Evolutionary conservation across 768 basidiomycete species (phyloP).

Genomic region (Cystobasidium onofrii): DNA sequence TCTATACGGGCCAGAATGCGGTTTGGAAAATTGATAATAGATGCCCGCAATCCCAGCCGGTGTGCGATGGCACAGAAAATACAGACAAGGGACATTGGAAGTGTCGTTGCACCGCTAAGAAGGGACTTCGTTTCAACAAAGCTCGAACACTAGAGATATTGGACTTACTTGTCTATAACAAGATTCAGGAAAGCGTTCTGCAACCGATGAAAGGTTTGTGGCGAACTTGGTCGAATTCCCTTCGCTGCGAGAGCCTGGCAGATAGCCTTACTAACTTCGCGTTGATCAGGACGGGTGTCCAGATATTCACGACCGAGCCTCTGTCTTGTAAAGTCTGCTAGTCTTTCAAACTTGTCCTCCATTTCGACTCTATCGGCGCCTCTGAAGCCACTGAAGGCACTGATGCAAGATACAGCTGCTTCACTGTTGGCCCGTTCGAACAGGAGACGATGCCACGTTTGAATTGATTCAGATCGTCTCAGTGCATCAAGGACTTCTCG

Average conservation of each 20-base stretch:
- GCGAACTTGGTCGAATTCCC: background rate
- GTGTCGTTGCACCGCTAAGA: background rate
- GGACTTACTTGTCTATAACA: conserved; percentile 11
- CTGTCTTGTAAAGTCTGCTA: background rate
- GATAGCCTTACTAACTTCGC: conserved; percentile 1
- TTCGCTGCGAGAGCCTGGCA: conserved; percentile 9
- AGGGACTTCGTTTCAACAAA: background rate
- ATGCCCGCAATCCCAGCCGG: conserved; percentile 5
- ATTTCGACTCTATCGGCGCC: conserved; percentile 17
- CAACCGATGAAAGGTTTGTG: conserved; percentile 3
- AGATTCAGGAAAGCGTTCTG: conserved; percentile 16
- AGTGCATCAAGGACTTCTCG: conserved; percentile 15
- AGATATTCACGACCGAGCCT: background rate
- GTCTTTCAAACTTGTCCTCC: conserved; percentile 18
- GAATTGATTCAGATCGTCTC: background rate
- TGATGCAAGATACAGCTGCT: background rate
- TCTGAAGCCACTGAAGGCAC: conserved; percentile 22
- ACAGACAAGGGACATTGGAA: conserved; percentile 28
- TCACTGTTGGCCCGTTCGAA: background rate
- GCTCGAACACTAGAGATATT: background rate
- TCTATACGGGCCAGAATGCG: conserved; percentile 16
- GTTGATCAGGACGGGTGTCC: background rate
- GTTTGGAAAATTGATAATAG: conserved; percentile 16
- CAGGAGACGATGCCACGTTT: background rate
- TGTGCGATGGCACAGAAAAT: conserved; percentile 26